A percentile compares a stretch with the other conserved stretches of the same genome.
Evolutionary conservation across 139 green algal genomes (phyloP).

Genomic region (Chlamydomonas incerta): DNA sequence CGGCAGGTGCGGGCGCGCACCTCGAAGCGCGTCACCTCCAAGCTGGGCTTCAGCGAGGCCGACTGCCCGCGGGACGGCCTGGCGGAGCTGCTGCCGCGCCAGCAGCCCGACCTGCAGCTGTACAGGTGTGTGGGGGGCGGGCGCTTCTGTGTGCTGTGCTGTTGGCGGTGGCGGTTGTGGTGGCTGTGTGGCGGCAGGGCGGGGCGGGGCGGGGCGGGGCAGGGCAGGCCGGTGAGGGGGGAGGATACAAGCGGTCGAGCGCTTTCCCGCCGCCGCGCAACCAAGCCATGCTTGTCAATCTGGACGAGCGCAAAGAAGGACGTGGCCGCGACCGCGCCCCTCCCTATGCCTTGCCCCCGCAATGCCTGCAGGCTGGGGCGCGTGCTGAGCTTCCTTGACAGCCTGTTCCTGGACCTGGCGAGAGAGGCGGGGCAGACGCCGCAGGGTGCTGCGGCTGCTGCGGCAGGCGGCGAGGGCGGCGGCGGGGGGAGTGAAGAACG

Average conservation of each 20-base stretch:
- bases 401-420: neutral
- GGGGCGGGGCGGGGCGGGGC: too few relatives aligned
- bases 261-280: too few relatives aligned
- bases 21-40: neutral
- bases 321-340: too few relatives aligned
- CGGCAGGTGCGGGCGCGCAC: constrained; percentile 20
- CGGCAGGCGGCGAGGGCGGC: neutral
- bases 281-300: too few relatives aligned
- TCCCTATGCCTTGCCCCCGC: too few relatives aligned
- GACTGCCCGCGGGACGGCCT: neutral
- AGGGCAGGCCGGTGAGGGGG: too few relatives aligned
- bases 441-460: neutral
- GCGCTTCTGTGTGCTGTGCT: too few relatives aligned
- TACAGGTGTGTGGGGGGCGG: neutral
- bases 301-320: too few relatives aligned
- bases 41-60: neutral
- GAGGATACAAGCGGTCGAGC: too few relatives aligned
- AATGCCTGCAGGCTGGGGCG: neutral
- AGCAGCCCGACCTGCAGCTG: constrained; percentile 4
- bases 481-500: too few relatives aligned
- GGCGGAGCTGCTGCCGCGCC: constrained; percentile 6
- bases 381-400: constrained; percentile 3
- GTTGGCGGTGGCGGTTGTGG: neutral
- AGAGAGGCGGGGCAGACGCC: neutral
- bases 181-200: too few relatives aligned